Conservation (phyloP, 1,284 basidiomycete species). For the Cutaneotrichosporon sp. region DNA sequence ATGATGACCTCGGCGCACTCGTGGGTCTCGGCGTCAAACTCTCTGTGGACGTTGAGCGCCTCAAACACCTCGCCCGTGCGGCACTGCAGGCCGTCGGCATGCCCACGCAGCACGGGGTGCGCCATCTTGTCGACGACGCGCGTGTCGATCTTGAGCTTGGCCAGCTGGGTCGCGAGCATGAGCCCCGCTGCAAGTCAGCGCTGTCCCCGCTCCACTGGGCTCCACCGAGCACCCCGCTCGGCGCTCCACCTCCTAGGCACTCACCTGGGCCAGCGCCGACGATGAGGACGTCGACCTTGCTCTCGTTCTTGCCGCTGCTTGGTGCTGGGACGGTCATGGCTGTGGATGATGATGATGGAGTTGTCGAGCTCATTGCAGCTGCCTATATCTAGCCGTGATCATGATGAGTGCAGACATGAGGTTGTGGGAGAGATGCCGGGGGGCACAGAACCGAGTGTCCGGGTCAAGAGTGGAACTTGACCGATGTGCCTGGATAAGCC, state of each 20-base stretch:
- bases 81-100: conserved; percentile 36
- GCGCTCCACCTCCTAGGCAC: background rate
- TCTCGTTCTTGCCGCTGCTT: conserved; percentile 4
- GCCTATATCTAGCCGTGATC: too few species aligned
- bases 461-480: too few species aligned
- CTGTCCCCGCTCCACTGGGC: background rate
- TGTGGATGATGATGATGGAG: background rate
- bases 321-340: background rate
- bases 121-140: conserved; percentile 39
- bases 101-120: conserved; percentile 30
- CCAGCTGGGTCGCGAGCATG: conserved; percentile 25
- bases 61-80: conserved; percentile 45
- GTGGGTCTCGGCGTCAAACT: conserved; percentile 33
- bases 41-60: conserved; percentile 31
- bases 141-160: conserved; percentile 27
- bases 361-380: background rate
- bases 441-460: too few species aligned
- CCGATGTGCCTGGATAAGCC: too few species aligned
- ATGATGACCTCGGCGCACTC: conserved; percentile 38
- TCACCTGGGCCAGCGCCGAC: conserved; percentile 25
- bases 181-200: conserved; percentile 18
- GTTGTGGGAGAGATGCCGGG: too few species aligned
- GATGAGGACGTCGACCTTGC: conserved; percentile 23
- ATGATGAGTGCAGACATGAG: too few species aligned
- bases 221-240: too few species aligned